Percentiles rank a stretch among this genome's conserved stretches.
Evolutionary conservation across 2,329 filamentous ascomycete species (phyloP).

Genomic region (Fusarium tjaetaba): DNA sequence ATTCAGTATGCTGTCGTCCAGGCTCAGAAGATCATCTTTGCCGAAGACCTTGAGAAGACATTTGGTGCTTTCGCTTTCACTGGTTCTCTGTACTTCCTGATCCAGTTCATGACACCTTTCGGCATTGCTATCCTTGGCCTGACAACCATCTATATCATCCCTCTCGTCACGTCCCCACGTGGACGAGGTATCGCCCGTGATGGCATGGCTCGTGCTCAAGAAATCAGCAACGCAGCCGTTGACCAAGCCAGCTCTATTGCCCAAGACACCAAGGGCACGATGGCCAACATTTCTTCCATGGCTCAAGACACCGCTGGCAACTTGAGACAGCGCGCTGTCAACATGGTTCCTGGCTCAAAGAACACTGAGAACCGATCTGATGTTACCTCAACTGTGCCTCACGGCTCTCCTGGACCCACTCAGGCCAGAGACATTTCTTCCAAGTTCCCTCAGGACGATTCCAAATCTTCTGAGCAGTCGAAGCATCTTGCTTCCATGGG

Average conservation of each 20-base stretch:
- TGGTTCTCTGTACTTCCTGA: slow-evolving; percentile 14
- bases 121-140: slow-evolving; percentile 22
- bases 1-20: slow-evolving; percentile 26
- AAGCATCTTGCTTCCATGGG: neutral
- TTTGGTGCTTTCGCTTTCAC: slow-evolving; percentile 14
- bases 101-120: slow-evolving; percentile 31
- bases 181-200: slow-evolving; percentile 21
- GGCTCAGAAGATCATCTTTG: slow-evolving; percentile 24
- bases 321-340: slow-evolving; percentile 7
- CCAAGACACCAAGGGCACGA: slow-evolving; percentile 18
- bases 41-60: slow-evolving; percentile 24
- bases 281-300: slow-evolving; percentile 19
- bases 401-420: neutral
- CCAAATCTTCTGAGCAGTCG: neutral
- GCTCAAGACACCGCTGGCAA: slow-evolving; percentile 19
- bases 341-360: slow-evolving; percentile 15
- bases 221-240: slow-evolving; percentile 14
- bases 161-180: slow-evolving; percentile 23
- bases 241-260: slow-evolving; percentile 23
- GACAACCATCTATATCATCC: slow-evolving; percentile 20
- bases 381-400: neutral
- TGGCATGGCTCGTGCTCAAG: slow-evolving; percentile 16
- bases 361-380: neutral
- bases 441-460: neutral
- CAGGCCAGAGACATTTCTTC: slow-evolving; percentile 17